These are phyloP conservation scores for Cyclanthera cordifolia DNA, from an alignment of 306 rosid species.

Conservation along the genomic window DNA sequence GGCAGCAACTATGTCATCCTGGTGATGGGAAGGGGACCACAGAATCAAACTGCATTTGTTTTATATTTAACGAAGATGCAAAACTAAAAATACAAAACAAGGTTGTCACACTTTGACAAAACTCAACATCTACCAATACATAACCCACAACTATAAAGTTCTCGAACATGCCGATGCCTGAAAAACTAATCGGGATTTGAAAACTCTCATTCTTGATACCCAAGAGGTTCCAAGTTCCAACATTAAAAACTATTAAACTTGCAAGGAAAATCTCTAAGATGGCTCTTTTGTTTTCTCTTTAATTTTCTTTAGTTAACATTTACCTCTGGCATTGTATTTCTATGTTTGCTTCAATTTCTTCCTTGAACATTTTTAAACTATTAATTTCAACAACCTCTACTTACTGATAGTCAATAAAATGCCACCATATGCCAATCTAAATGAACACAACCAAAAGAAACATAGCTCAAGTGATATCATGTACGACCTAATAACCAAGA, in stretches of 20 bases:
- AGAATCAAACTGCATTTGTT: slow-evolving; percentile 9
- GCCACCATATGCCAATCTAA: not conserved
- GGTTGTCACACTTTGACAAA: not conserved
- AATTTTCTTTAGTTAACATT: not conserved
- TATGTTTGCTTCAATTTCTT: not conserved
- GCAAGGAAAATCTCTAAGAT: not conserved
- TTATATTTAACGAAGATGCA: not conserved
- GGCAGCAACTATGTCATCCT: slow-evolving; percentile 60
- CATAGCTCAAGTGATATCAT: too few species aligned
- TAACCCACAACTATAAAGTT: not conserved
- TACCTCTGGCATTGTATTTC: not conserved
- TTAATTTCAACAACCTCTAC: not conserved
- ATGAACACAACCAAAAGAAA: not conserved
- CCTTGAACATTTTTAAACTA: not conserved
- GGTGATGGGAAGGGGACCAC: slow-evolving; percentile 21
- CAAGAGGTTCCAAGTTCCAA: not conserved
- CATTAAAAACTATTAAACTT: not conserved
- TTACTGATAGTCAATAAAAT: not conserved
- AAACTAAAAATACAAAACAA: not conserved
- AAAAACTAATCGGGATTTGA: not conserved
- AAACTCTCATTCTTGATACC: not conserved
- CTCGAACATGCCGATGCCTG: not conserved
- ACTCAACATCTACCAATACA: not conserved
- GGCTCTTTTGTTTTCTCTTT: not conserved
- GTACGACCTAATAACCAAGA: too few species aligned